Evolutionary conservation across 352 stramenopile genomes (phyloP), one percentile per base, ranked within the genome.

Genomic region (Globisporangium recalcitrans): DNA sequence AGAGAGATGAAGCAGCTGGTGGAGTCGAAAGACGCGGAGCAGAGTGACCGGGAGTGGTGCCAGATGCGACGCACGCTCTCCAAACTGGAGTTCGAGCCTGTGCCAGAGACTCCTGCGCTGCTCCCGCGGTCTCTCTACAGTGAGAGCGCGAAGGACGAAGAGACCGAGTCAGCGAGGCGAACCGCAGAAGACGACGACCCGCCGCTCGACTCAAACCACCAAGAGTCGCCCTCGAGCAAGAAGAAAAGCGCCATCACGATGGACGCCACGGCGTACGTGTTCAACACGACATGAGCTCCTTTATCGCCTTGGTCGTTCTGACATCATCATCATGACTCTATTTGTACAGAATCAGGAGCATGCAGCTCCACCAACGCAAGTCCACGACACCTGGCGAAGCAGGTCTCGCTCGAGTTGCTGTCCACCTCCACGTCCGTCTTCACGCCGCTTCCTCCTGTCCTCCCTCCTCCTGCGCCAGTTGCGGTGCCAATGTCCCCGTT

Each of bases 81-180:
- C 29, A 78, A 75, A 53, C 74, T 88, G n/a, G 64, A 77, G 34
- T 88, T 88, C 34, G 78, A 86, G n/a, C 74, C 78, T 8, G 76
- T 88, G 29, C 78, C 76, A 0, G 78, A 88, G 74, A 85, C 77
- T 4, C 78, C 78, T 22, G 47, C 59, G 42, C 64, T 84, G 36
- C 61, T 81, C 5, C 72, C 74, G 36, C 62, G 72, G 6, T 76
- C 72, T 29, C 32, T 77, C 2, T 84, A 81, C 36, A 59, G 64
- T 26, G 49, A 67, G 24, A 32, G 21, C 21, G 27, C 53, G 1
- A 63, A 63, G 10, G 60, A 67, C 16, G 59, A 69, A 11, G 22
- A 48, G 24, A 10, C 16, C 0, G 66, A 59, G 4, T 21, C 32
- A 1, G 21, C 24, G 31, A n/a, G 16, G 7, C 34, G 49, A 40